Base-by-base conservation (phyloP, 2,329 filamentous ascomycete genomes). In the Cercospora brassicicola region DNA sequence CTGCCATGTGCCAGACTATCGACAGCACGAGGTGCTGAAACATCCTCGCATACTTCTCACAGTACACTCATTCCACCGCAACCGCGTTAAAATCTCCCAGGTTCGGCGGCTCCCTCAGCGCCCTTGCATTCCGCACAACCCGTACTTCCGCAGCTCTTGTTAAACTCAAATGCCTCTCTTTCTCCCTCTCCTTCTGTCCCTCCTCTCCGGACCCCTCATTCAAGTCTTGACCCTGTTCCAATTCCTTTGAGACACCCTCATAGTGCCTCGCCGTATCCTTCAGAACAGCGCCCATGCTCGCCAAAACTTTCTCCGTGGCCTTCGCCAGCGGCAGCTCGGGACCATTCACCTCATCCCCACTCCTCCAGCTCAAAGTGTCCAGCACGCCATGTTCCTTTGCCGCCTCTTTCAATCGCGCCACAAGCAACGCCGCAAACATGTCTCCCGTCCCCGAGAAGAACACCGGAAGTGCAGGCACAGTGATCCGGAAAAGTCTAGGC, bases 391-490 rank as follows among this genome's bases (percentile, higher is more conserved):
- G 82, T 2, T 80, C 81, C 62, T 83, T 80, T 1, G 92, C 90
- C 28, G 92, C 93, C 82, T 98, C 92, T 67, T 94, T 90, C 76
- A 99, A 88, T 31, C 94, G 89, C 48, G 92, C 92, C 1, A 97
- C 89, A 77, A 93, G 93, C 56, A 99, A 85, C 7, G 94, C 94
- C 31, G 93, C 94, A 77, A 99, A 98, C 94, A 99, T 97, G 82
- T 99, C 95, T 57, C 95, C 95, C 0, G 96, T 98, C 48, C 95
- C 95, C 74, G 91, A 93, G 81, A 98, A 99, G 84, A 95, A 97
- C 81, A 93, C 92, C 77, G 97, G 91, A 68, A 97, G 89, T 30
- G 90, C 88, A 0, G 94, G 93, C 66, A 97, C 92, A 65, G 91
- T 88, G 75, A 98, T 90, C 75, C 90, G 89, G 84, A 98, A 99